Conservation (phyloP, 116 monocot genomes). For the Papilionanthe hybrid region DNA sequence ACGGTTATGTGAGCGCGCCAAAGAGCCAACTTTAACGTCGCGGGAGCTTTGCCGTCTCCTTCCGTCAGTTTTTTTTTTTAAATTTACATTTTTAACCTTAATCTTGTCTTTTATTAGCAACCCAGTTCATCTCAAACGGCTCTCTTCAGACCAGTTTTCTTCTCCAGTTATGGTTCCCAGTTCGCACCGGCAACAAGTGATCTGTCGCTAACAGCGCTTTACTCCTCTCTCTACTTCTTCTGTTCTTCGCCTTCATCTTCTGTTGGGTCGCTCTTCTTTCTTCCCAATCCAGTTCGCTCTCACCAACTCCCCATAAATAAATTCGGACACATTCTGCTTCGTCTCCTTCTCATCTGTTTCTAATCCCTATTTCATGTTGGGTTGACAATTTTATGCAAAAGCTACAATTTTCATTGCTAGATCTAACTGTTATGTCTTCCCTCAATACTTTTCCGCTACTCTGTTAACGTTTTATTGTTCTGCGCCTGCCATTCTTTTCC, state of each 20-base stretch:
- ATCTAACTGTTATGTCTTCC: conserved; percentile 5
- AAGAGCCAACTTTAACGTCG: background rate
- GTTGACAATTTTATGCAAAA: background rate
- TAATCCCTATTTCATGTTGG: background rate
- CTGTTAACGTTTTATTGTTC: background rate
- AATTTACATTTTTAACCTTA: background rate
- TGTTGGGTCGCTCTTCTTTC: background rate
- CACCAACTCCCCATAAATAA: background rate
- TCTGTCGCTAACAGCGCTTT: background rate
- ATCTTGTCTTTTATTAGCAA: background rate
- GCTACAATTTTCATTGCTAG: too few species aligned
- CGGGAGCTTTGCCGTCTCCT: background rate
- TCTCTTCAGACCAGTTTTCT: background rate
- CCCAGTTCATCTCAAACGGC: background rate
- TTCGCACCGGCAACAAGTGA: conserved; percentile 2
- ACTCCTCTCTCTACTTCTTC: background rate
- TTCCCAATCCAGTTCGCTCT: background rate
- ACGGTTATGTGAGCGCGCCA: background rate
- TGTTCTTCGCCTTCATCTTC: background rate
- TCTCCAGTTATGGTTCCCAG: background rate
- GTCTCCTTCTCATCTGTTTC: background rate
- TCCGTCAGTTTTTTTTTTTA: background rate
- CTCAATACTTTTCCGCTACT: background rate
- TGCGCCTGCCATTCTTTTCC: background rate
- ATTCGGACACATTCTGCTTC: background rate